phyloP scores from a whole-genome alignment of 345 rosid genomes.

The Heritiera littoralis region DNA sequence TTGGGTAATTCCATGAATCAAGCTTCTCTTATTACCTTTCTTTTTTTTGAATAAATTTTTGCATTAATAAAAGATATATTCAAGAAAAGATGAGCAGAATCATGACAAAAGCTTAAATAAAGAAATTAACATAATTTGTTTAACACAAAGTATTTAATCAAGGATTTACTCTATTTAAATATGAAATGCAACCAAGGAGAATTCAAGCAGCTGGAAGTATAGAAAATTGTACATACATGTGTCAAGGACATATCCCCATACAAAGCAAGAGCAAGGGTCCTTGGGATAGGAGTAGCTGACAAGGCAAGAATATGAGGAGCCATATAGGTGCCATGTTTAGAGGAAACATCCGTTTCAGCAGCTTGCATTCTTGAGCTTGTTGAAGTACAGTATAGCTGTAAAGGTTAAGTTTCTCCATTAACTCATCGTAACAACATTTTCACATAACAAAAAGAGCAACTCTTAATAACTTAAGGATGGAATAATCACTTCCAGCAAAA shows the following conservation, averaged over 20 bases:
- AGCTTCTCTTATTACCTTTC: background rate
- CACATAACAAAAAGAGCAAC: conserved; percentile 13
- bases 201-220: conserved; percentile 4
- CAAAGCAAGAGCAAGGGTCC: conserved; percentile 92
- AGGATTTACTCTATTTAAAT: background rate
- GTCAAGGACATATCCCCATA: conserved; percentile 91
- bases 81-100: background rate
- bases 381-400: conserved; percentile 67
- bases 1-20: background rate
- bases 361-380: conserved; percentile 45
- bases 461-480: conserved; percentile 2
- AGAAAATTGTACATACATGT: conserved; percentile 53
- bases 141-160: background rate
- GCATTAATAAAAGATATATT: background rate
- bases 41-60: background rate
- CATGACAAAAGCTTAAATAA: background rate
- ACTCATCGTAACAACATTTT: conserved; percentile 7
- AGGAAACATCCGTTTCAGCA: conserved; percentile 37
- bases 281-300: conserved; percentile 96
- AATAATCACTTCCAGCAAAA: conserved; percentile 12
- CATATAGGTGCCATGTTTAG: conserved; percentile 59
- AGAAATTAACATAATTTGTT: background rate
- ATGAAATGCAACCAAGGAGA: background rate
- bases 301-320: conserved; percentile 97
- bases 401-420: conserved; percentile 27